These are phyloP conservation scores for Marchantia polymorpha DNA, from an alignment of 225 moss, liverwort and hornwort genomes.

Conservation along the genomic window DNA sequence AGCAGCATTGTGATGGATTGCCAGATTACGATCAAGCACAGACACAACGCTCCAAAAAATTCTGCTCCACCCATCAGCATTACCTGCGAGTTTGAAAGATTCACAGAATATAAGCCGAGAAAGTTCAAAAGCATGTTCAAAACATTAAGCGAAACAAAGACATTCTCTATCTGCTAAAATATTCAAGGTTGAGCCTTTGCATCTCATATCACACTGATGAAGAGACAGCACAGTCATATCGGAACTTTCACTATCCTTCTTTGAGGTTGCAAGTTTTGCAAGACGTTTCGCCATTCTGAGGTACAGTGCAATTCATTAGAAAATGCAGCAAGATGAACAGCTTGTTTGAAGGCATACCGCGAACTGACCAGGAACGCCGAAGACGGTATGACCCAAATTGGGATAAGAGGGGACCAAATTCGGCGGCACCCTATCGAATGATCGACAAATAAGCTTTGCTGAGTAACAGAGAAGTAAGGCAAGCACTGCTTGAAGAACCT, in stretches of 20 bases:
- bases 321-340: not conserved
- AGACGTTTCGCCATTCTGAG: not conserved
- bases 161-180: not conserved
- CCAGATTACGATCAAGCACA: slow-evolving; percentile 92
- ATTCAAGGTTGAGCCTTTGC: not conserved
- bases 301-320: not conserved
- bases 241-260: not conserved
- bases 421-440: slow-evolving; percentile 71
- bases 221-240: not conserved
- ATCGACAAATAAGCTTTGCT: slow-evolving; percentile 81
- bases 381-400: slow-evolving; percentile 67
- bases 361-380: slow-evolving; percentile 71
- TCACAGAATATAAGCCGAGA: not conserved
- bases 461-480: slow-evolving; percentile 65
- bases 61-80: slow-evolving; percentile 82
- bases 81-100: slow-evolving; percentile 49
- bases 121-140: not conserved
- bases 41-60: slow-evolving; percentile 83
- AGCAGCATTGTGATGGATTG: slow-evolving; percentile 84
- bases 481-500: slow-evolving; percentile 62
- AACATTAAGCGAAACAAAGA: not conserved
- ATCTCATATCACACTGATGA: not conserved
- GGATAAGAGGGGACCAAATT: slow-evolving; percentile 74
- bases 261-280: not conserved
- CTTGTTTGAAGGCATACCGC: slow-evolving; percentile 36